These are phyloP conservation scores for Polytolypa hystricis DNA, from an alignment of 2,329 filamentous ascomycete genomes.

Conservation along the genomic window DNA sequence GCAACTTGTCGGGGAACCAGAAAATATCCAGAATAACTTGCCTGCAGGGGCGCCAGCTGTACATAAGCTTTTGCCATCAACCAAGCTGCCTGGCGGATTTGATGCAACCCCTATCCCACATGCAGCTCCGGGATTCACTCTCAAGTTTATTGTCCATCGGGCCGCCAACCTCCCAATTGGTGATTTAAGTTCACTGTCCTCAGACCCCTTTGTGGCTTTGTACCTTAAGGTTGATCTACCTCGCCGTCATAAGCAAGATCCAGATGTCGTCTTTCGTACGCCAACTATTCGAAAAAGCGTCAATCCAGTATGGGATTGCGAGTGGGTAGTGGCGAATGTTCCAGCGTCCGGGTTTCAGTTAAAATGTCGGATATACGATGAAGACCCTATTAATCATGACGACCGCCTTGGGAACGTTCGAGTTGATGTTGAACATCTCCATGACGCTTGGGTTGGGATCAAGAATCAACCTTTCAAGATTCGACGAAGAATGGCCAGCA, in stretches of 20 bases:
- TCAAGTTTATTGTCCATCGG: conserved; percentile 73
- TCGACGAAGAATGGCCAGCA: conserved; percentile 68
- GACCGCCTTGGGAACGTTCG: conserved; percentile 83
- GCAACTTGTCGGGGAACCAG: no score
- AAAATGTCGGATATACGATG: conserved; percentile 81
- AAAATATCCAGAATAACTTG: no score
- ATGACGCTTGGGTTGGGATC: conserved; percentile 58
- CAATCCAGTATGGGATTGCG: conserved; percentile 69
- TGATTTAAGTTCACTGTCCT: conserved; percentile 64
- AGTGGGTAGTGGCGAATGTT: conserved; percentile 83
- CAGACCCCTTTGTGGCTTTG: conserved; percentile 72
- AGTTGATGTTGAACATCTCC: conserved; percentile 49
- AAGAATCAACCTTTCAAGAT: conserved; percentile 55
- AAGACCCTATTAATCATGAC: conserved; percentile 75
- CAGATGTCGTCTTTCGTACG: conserved; percentile 58
- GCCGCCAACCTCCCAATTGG: conserved; percentile 72
- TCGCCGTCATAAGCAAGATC: conserved; percentile 72
- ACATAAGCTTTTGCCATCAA: conserved; percentile 1
- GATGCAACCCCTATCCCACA: conserved; percentile 67
- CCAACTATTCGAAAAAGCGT: conserved; percentile 60
- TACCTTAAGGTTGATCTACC: conserved; percentile 62
- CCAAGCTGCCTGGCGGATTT: conserved; percentile 60
- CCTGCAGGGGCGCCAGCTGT: no score
- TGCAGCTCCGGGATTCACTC: conserved; percentile 66
- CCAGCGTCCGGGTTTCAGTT: conserved; percentile 69